phyloP scores from a whole-genome alignment of 768 basidiomycete species.

The Punctularia strigosozonata region DNA sequence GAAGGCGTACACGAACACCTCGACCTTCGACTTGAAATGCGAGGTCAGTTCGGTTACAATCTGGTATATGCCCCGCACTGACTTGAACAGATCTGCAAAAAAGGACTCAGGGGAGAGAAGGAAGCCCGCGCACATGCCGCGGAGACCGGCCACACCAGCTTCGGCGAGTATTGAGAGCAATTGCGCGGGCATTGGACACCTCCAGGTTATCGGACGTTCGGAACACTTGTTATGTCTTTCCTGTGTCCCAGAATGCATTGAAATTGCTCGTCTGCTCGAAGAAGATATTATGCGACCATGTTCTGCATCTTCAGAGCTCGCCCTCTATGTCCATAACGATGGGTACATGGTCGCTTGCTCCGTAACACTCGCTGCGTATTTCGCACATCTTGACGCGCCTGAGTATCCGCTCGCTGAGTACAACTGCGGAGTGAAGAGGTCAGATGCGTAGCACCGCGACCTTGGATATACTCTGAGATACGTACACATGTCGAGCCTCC shows the following conservation, averaged over 20 bases:
- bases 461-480: slow-evolving; percentile 2
- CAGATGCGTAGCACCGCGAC: neutral
- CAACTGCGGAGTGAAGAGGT: slow-evolving; percentile 32
- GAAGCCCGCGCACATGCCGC: slow-evolving; percentile 82
- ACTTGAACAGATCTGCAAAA: slow-evolving; percentile 54
- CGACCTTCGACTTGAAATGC: slow-evolving; percentile 85
- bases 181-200: too few species aligned
- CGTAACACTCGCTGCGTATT: slow-evolving; percentile 76
- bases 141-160: slow-evolving; percentile 74
- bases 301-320: too few species aligned
- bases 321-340: slow-evolving; percentile 65
- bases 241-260: too few species aligned
- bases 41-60: slow-evolving; percentile 37
- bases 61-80: neutral
- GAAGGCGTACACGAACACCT: slow-evolving; percentile 83
- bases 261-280: too few species aligned
- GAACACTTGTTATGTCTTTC: too few species aligned
- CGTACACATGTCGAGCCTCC: slow-evolving; percentile 81
- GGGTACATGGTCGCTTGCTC: slow-evolving; percentile 81
- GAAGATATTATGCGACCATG: too few species aligned
- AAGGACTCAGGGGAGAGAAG: slow-evolving; percentile 88
- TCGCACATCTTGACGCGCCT: slow-evolving; percentile 70
- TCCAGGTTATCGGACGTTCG: too few species aligned
- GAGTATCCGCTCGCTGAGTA: slow-evolving; percentile 58
- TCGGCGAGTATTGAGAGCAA: slow-evolving; percentile 75